These are phyloP conservation scores for Cylindrotheca fusiformis DNA, from an alignment of 108 stramenopile genomes.

Conservation along the genomic window DNA sequence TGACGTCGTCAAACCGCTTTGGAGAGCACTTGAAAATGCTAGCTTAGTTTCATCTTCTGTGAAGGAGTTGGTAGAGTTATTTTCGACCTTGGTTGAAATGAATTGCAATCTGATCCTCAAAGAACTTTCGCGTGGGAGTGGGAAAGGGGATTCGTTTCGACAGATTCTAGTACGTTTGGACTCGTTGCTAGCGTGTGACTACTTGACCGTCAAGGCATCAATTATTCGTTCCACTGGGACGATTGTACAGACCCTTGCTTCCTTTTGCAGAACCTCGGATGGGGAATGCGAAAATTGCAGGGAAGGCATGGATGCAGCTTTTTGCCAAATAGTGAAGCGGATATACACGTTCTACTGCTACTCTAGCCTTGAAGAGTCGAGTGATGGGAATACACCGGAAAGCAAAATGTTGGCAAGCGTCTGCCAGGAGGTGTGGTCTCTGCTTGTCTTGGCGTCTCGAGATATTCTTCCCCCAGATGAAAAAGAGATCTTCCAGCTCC, in stretches of 20 bases:
- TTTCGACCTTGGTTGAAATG: constrained; percentile 4
- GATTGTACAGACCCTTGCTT: too few relatives aligned
- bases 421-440: not conserved
- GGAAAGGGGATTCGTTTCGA: not conserved
- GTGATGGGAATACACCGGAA: too few relatives aligned
- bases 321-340: too few relatives aligned
- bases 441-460: not conserved
- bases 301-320: too few relatives aligned
- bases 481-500: not conserved
- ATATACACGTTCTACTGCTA: too few relatives aligned
- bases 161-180: not conserved
- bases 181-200: constrained; percentile 9
- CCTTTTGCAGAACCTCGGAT: too few relatives aligned
- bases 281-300: too few relatives aligned
- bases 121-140: not conserved
- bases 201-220: constrained; percentile 15
- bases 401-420: not conserved
- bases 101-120: not conserved
- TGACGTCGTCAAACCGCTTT: constrained; percentile 28
- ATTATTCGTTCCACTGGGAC: constrained; percentile 16
- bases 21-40: constrained; percentile 39
- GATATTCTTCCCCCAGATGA: not conserved
- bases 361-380: too few relatives aligned
- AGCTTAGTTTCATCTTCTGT: constrained; percentile 45
- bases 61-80: constrained; percentile 45